A percentile compares a stretch with the other conserved stretches of the same genome.
These are phyloP conservation scores for Globisporangium cederbergense DNA, from an alignment of 352 stramenopile species.

Conservation along the genomic window DNA sequence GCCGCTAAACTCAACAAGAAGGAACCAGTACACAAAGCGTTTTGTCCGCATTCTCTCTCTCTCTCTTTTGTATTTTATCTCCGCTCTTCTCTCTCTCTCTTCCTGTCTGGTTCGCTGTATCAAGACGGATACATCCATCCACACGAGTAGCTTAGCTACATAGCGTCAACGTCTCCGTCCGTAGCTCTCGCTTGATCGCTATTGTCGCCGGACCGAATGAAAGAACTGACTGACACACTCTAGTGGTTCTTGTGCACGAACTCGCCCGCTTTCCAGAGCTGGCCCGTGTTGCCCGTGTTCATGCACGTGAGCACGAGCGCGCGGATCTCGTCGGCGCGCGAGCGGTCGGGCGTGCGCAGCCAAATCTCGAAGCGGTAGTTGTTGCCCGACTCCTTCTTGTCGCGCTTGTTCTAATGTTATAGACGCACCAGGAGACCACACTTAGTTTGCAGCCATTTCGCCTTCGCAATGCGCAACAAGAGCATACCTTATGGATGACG, in stretches of 20 bases:
- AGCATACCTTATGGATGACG: conserved; percentile 86
- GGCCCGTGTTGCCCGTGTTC: conserved; percentile 50
- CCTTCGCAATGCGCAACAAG: neutral
- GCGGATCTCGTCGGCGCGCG: conserved; percentile 71
- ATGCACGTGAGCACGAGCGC: conserved; percentile 63
- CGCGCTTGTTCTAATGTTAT: conserved; percentile 68
- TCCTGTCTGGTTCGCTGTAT: neutral
- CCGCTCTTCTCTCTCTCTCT: neutral
- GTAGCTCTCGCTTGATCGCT: neutral
- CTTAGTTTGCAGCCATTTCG: neutral
- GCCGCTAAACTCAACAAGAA: too few relatives aligned
- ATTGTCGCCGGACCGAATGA: neutral
- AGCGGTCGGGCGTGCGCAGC: conserved; percentile 59
- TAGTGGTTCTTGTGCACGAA: conserved; percentile 86
- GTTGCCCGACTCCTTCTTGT: conserved; percentile 79
- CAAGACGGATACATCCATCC: too few relatives aligned
- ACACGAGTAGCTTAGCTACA: too few relatives aligned
- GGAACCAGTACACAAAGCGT: too few relatives aligned
- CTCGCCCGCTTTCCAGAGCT: conserved; percentile 52
- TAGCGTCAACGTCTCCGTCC: neutral
- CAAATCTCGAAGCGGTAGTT: conserved; percentile 87
- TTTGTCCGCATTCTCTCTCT: neutral
- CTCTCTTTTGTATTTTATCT: conserved; percentile 5
- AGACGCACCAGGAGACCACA: neutral
- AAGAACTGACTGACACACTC: neutral